Base-by-base conservation (phyloP, 2,329 filamentous ascomycete species). In the Cladosporium cucumerinum region DNA sequence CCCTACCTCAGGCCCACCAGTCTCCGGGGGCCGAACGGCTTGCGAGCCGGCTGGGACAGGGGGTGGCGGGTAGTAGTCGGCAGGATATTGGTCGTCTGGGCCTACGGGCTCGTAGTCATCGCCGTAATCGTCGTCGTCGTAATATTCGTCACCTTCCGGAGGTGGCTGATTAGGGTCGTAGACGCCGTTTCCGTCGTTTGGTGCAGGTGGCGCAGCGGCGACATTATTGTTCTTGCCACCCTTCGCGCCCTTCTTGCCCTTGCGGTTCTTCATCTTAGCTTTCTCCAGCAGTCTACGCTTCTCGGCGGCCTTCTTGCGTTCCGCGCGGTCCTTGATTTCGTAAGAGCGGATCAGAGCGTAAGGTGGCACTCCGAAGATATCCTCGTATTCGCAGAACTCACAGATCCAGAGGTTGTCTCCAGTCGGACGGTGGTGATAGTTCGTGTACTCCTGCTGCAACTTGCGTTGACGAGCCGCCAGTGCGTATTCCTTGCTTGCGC, bases 321-420 rank as follows among this genome's bases (percentile, higher is more conserved):
- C 88, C 66, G 90, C 89, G 39, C 92, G 88, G 74, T 97, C 95
- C 77, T 97, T 97, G 75, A 94, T 91, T 79, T 99, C 95, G 74
- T 98, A 99, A 67, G 93, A 88, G 48, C 91, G 87, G 68, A 98
- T 96, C 63, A 99, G 80, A 58, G 92, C 92, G 71, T 87, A 85
- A 0, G 95, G 95, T 2, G 91, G 91, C 61, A 85, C 85, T n/a
- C 94, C 94, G 75, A 97, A 98, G 58, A 99, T 97, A 61, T 87
- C 87, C 78, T 98, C 94, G 75, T 97, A 99, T 77, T 99, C 95
- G 81, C 95, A 99, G 76, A 98, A 98, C 73, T 97, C 92, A 79
- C 95, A 99, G 55, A 98, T 93, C 91, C 93, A 98, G 59, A 93
- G 85, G 67, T 97, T 91, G 69, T 92, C 89, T 1, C 81, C 76